These are phyloP conservation scores for Inga laurina DNA, from an alignment of 306 rosid species.

Conservation along the genomic window DNA sequence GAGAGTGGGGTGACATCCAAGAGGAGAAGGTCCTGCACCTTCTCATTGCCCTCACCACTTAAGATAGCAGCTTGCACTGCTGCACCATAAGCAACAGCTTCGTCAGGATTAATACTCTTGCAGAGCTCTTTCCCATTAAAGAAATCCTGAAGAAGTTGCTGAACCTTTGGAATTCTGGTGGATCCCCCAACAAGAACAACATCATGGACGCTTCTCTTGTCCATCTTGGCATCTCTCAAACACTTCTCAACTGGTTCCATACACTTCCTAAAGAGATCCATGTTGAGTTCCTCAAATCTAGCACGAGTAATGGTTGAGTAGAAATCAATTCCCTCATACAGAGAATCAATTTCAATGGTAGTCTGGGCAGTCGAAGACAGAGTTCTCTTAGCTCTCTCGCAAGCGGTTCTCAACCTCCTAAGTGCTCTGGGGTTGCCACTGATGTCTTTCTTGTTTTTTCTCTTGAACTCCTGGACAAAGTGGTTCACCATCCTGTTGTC, in stretches of 20 bases:
- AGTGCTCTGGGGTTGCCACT: slow-evolving; percentile 73
- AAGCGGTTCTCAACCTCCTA: slow-evolving; percentile 69
- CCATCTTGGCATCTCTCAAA: slow-evolving; percentile 74
- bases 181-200: slow-evolving; percentile 80
- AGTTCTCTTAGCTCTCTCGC: slow-evolving; percentile 69
- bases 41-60: slow-evolving; percentile 79
- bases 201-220: slow-evolving; percentile 61
- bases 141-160: slow-evolving; percentile 65
- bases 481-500: slow-evolving; percentile 76
- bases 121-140: slow-evolving; percentile 69
- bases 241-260: slow-evolving; percentile 76
- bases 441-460: slow-evolving; percentile 73
- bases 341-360: slow-evolving; percentile 72
- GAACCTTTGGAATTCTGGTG: slow-evolving; percentile 73
- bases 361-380: slow-evolving; percentile 70
- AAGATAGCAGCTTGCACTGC: slow-evolving; percentile 72
- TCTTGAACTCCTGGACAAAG: slow-evolving; percentile 72
- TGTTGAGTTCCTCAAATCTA: slow-evolving; percentile 65
- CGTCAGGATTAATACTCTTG: slow-evolving; percentile 80
- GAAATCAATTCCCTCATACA: slow-evolving; percentile 73
- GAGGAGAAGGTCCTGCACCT: slow-evolving; percentile 74
- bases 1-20: slow-evolving; percentile 75
- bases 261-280: slow-evolving; percentile 72
- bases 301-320: slow-evolving; percentile 75
- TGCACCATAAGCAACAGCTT: slow-evolving; percentile 77